phyloP scores from a whole-genome alignment of 2,329 filamentous ascomycete genomes.

The Endothia cerciana region DNA sequence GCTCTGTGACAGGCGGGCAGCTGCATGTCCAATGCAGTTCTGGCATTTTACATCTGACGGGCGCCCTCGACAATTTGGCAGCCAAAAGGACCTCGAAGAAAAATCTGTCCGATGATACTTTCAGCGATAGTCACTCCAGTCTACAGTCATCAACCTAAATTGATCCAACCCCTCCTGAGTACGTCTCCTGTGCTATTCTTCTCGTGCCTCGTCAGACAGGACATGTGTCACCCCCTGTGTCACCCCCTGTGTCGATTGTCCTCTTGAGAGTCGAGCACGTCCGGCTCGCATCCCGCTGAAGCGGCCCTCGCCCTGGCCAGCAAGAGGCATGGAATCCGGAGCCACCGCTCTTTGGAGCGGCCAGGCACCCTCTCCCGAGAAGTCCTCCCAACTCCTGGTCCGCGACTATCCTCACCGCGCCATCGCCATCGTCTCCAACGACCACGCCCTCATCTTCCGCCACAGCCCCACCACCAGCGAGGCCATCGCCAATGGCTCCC shows the following conservation, averaged over 20 bases:
- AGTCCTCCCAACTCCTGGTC: constrained; percentile 78
- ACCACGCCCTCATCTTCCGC: constrained; percentile 83
- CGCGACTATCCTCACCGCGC: constrained; percentile 86
- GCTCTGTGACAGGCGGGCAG: constrained; percentile 3
- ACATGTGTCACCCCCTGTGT: constrained; percentile 30
- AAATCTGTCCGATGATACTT: background rate
- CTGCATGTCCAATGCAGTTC: constrained; percentile 9
- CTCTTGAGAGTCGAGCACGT: constrained; percentile 14
- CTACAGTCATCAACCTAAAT: constrained; percentile 12
- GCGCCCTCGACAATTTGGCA: constrained; percentile 14
- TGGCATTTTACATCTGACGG: constrained; percentile 12
- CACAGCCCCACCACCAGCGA: constrained; percentile 71
- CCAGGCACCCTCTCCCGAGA: constrained; percentile 55
- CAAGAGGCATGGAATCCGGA: constrained; percentile 49
- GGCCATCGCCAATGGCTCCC: constrained; percentile 60
- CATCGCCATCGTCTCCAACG: constrained; percentile 80
- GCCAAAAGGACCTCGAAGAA: constrained; percentile 6
- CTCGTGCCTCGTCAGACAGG: constrained; percentile 21
- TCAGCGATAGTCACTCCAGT: background rate
- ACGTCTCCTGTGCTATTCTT: constrained; percentile 3
- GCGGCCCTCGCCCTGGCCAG: background rate
- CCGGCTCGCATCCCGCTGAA: constrained; percentile 19
- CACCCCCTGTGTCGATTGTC: constrained; percentile 16
- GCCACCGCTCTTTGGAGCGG: constrained; percentile 48
- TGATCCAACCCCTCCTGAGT: background rate